Percentiles rank a stretch among this genome's conserved stretches.
Conservation (phyloP, 208 protist genomes). For the Leishmania mexicana region DNA sequence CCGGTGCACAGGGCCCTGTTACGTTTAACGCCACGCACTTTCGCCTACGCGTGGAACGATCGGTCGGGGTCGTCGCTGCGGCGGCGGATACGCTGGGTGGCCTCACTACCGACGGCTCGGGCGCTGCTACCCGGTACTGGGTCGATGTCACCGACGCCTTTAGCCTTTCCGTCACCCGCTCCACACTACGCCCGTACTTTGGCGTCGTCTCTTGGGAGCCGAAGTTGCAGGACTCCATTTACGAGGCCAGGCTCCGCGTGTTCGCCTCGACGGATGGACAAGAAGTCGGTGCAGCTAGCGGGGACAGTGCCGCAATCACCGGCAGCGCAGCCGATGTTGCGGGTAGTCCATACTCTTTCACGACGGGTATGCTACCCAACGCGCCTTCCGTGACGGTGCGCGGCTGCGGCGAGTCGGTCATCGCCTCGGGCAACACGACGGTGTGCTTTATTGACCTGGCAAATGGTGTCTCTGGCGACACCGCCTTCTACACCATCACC, state of each 20-base stretch:
- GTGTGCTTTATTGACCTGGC: slow-evolving; percentile 49
- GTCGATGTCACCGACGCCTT: slow-evolving; percentile 9
- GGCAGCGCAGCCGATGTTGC: slow-evolving; percentile 27
- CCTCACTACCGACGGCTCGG: neutral
- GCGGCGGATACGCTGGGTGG: neutral
- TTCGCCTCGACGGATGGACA: slow-evolving; percentile 15
- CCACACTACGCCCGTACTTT: slow-evolving; percentile 16
- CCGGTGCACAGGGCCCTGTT: slow-evolving; percentile 37
- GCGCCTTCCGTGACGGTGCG: slow-evolving; percentile 43
- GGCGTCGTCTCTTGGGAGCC: slow-evolving; percentile 33
- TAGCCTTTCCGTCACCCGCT: slow-evolving; percentile 3
- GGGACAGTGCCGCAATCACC: neutral
- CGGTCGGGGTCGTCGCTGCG: slow-evolving; percentile 2
- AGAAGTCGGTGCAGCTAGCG: slow-evolving; percentile 4
- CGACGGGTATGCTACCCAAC: slow-evolving; percentile 38
- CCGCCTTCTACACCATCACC: slow-evolving; percentile 40
- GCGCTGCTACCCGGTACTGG: neutral
- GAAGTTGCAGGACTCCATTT: slow-evolving; percentile 33
- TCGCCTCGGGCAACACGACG: slow-evolving; percentile 42
- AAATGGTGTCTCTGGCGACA: slow-evolving; percentile 46
- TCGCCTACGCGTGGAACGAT: slow-evolving; percentile 29
- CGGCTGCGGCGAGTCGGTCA: slow-evolving; percentile 34
- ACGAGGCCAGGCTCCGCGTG: slow-evolving; percentile 16
- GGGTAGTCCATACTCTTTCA: slow-evolving; percentile 52
- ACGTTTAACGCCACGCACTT: slow-evolving; percentile 40